These are phyloP conservation scores for Breynia disticha DNA, from an alignment of 441 rosid species.

Conservation along the genomic window DNA sequence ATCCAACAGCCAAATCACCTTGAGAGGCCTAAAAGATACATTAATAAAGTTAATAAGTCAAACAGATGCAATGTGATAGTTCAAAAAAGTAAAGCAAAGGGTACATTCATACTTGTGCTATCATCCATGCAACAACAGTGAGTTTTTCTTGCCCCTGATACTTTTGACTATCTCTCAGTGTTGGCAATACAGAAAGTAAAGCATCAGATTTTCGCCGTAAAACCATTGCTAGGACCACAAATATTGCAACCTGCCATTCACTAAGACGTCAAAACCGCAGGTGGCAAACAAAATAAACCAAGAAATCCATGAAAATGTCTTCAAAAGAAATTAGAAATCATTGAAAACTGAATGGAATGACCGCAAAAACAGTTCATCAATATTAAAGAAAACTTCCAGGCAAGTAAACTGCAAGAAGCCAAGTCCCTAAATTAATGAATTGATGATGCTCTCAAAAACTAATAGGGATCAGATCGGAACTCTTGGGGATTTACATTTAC, in stretches of 20 bases:
- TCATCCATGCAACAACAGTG: conserved; percentile 63
- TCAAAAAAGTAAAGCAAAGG: not conserved
- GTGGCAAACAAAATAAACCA: not conserved
- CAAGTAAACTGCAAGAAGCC: too few relatives aligned
- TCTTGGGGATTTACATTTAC: not conserved
- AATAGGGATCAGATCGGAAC: too few relatives aligned
- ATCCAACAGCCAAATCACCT: conserved; percentile 69
- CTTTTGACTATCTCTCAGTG: conserved; percentile 53
- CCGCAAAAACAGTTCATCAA: too few relatives aligned
- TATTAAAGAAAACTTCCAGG: too few relatives aligned
- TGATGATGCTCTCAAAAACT: too few relatives aligned
- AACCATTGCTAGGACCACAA: conserved; percentile 74
- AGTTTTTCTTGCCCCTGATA: conserved; percentile 89
- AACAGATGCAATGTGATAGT: not conserved
- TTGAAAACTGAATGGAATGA: too few relatives aligned
- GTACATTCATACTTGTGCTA: conserved; percentile 51
- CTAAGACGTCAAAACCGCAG: conserved; percentile 6
- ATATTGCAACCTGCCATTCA: conserved; percentile 71
- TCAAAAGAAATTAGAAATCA: too few relatives aligned
- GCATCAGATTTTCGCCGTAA: conserved; percentile 82
- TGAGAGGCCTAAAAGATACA: conserved; percentile 45
- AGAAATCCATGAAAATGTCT: too few relatives aligned
- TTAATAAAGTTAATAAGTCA: not conserved
- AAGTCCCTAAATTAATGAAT: too few relatives aligned
- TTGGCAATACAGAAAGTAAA: conserved; percentile 44